A percentile compares a stretch with the other conserved stretches of the same genome.
phyloP scores from a whole-genome alignment of 441 rosid genomes.

The Mallotus japonicus region DNA sequence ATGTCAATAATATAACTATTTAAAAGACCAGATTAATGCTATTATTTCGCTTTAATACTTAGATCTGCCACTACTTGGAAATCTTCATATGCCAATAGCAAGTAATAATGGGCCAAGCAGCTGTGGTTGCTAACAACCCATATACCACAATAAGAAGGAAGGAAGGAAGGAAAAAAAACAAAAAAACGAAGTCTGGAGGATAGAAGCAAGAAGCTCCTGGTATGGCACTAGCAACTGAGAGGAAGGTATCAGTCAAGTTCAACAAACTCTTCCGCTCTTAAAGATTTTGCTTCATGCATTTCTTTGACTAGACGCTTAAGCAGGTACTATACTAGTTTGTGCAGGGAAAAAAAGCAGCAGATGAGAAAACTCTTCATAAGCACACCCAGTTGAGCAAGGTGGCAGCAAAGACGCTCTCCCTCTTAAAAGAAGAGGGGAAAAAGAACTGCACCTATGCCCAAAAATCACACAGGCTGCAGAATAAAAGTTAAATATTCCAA shows the following conservation, averaged over 20 bases:
- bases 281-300: not conserved
- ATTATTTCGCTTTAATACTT: not conserved
- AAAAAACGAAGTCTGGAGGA: not conserved
- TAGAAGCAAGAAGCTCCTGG: slow-evolving; percentile 2
- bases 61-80: not conserved
- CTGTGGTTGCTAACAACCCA: not conserved
- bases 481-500: not conserved
- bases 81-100: not conserved
- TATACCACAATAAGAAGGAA: not conserved
- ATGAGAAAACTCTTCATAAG: not conserved
- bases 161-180: not conserved
- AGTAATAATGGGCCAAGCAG: not conserved
- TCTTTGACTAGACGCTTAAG: not conserved
- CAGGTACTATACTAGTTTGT: not conserved
- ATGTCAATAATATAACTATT: not conserved
- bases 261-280: not conserved
- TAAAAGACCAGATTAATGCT: slow-evolving; percentile 12
- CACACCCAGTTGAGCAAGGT: not conserved
- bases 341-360: not conserved
- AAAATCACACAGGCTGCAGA: not conserved
- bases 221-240: not conserved
- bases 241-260: slow-evolving; percentile 3
- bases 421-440: not conserved
- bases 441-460: not conserved
- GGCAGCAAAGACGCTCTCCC: not conserved